Percentiles rank a stretch among this genome's conserved stretches.
phyloP scores from a whole-genome alignment of 2,329 filamentous ascomycete species.

The Ceratocystis smalleyi region DNA sequence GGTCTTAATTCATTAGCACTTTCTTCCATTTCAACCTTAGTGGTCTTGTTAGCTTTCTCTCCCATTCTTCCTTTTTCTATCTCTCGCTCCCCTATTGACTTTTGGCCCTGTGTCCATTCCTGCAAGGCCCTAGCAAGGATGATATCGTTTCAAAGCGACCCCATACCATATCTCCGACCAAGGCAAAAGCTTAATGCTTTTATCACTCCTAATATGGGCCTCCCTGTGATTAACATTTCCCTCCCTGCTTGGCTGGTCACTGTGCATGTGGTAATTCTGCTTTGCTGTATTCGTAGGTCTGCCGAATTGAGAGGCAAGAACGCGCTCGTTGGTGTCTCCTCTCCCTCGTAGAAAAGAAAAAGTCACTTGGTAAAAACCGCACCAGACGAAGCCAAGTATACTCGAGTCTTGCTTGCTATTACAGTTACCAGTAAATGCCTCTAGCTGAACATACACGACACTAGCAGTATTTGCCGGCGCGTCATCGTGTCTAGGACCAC shows the following conservation, averaged over 20 bases:
- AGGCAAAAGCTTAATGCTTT: not conserved
- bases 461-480: too few relatives aligned
- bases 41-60: not conserved
- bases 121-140: not conserved
- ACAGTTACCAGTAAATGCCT: too few relatives aligned
- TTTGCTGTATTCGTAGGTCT: too few relatives aligned
- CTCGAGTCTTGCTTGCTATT: too few relatives aligned
- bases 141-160: not conserved
- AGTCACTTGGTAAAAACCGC: too few relatives aligned
- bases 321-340: too few relatives aligned
- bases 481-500: too few relatives aligned
- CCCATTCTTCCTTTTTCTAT: not conserved
- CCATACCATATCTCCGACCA: not conserved
- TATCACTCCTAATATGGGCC: not conserved
- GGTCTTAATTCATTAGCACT: slow-evolving; percentile 2
- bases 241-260: too few relatives aligned
- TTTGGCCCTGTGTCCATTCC: not conserved
- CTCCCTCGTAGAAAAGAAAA: too few relatives aligned
- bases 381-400: too few relatives aligned
- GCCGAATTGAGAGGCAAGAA: too few relatives aligned
- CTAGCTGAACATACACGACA: too few relatives aligned
- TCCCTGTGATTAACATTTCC: not conserved
- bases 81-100: not conserved
- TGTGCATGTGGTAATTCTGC: not conserved
- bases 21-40: not conserved